Conservation (phyloP, 2,329 filamentous ascomycete species). For the Trematosphaeria pertusa region DNA sequence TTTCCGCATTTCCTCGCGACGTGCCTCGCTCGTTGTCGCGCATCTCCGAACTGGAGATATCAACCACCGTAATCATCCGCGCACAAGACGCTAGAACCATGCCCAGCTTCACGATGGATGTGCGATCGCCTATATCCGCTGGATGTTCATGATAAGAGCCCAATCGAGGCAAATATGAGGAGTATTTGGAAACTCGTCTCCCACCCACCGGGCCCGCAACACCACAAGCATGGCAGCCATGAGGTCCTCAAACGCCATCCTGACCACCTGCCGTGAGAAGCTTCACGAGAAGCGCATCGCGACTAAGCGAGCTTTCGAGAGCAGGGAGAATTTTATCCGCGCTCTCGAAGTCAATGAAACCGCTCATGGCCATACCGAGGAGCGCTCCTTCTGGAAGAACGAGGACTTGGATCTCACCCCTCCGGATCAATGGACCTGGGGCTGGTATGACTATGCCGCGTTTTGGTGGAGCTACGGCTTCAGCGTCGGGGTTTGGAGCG, state of each 20-base stretch:
- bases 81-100: background rate
- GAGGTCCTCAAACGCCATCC: background rate
- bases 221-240: background rate
- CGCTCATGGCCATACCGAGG: constrained; percentile 10
- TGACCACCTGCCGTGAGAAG: background rate
- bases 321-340: constrained; percentile 11
- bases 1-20: background rate
- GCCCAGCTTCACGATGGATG: background rate
- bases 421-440: constrained; percentile 17
- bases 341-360: constrained; percentile 16
- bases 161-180: too few species aligned
- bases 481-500: constrained; percentile 16
- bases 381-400: constrained; percentile 20
- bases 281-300: constrained; percentile 4
- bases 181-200: too few species aligned
- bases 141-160: too few species aligned
- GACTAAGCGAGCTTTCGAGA: constrained; percentile 10
- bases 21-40: background rate
- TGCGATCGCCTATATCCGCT: too few species aligned
- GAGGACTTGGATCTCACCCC: constrained; percentile 23
- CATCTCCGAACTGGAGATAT: constrained; percentile 7
- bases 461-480: constrained; percentile 24
- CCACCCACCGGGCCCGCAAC: too few species aligned
- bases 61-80: constrained; percentile 1
- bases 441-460: constrained; percentile 19